phyloP scores from a whole-genome alignment of 441 rosid genomes.

The Arabidopsis hybrid region DNA sequence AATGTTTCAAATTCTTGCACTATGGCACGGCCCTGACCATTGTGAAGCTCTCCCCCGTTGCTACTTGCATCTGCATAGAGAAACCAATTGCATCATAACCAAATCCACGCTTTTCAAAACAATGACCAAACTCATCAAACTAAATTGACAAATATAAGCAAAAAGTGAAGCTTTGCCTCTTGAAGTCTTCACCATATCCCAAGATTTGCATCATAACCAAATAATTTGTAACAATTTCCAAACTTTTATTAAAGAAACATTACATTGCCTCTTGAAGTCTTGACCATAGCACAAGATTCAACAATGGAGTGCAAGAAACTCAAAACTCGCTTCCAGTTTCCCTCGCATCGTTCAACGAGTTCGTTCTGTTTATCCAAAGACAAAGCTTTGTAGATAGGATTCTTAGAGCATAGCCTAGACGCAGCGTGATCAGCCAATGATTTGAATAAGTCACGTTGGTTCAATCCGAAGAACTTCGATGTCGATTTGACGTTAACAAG shows the following conservation, averaged over 20 bases:
- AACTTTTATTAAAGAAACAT: constrained; percentile 39
- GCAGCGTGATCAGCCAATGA: constrained; percentile 66
- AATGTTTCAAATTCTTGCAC: too few species aligned
- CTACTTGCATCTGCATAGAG: constrained; percentile 73
- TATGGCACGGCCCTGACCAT: constrained; percentile 39
- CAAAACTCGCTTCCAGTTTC: constrained; percentile 71
- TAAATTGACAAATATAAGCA: too few species aligned
- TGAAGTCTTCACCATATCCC: too few species aligned
- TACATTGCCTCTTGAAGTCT: constrained; percentile 80
- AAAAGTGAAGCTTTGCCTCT: too few species aligned
- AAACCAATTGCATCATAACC: neutral
- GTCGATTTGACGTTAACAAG: constrained; percentile 67
- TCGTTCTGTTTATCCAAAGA: constrained; percentile 49
- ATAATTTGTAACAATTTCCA: neutral
- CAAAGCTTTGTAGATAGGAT: constrained; percentile 54
- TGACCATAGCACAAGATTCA: constrained; percentile 56
- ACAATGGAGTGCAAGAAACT: constrained; percentile 67
- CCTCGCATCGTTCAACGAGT: constrained; percentile 61
- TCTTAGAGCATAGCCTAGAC: constrained; percentile 59
- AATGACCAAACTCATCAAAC: neutral
- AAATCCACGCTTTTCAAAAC: neutral
- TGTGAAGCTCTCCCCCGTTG: constrained; percentile 74
- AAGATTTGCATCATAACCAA: neutral
- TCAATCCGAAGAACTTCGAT: constrained; percentile 62
- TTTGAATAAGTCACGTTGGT: constrained; percentile 41